Base-by-base conservation (phyloP, 352 stramenopile species). In the Pythium oligandrum region DNA sequence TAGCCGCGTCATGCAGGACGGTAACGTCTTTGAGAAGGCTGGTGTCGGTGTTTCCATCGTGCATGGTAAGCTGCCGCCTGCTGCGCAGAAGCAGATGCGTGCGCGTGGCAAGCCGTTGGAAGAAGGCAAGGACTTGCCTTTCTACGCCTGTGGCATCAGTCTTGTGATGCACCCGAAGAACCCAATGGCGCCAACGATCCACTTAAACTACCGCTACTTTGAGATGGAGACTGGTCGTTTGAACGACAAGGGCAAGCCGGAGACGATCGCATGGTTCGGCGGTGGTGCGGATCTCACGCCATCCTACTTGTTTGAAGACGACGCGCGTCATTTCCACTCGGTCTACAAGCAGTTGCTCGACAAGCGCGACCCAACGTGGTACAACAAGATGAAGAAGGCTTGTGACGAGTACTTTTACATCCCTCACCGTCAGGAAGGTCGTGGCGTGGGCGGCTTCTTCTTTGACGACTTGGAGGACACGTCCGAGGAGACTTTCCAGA, bases 351-450 rank as follows among this genome's bases (percentile, higher is more conserved):
- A 71, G 34, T 65, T 75, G 46, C 62, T 90, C 56, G 96, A 99
- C 71, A 96, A 97, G 61, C 85, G 93, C 59, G 93, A 99, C 71
- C 76, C 88, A n/a, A 63, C 55, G 44, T 81, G 88, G 39, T 99
- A 99, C 71, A 66, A 83, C 12, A 86, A 93, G 74, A 98, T 98
- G 88, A 99, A 99, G 68, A 83, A 89, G 58, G 96, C 88, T 64
- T 98, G 96, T 48, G 97, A 99, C 70, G 77, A 97, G 61, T 99
- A 99, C 78, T 99, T 99, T 58, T 88, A 97, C 59, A 99, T 99
- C 59, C 81, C 84, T 51, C 96, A 99, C 70, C 91, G 97, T 38
- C 79, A 96, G 37, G 95, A 99, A 73, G 88, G 87, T 31, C 84
- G 97, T 40, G 97, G 97, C 36, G 70, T 99, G 31, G 97, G 97